Evolutionary conservation across 2,329 filamentous ascomycete genomes (phyloP).

Genomic region (Aureobasidium vineae): DNA sequence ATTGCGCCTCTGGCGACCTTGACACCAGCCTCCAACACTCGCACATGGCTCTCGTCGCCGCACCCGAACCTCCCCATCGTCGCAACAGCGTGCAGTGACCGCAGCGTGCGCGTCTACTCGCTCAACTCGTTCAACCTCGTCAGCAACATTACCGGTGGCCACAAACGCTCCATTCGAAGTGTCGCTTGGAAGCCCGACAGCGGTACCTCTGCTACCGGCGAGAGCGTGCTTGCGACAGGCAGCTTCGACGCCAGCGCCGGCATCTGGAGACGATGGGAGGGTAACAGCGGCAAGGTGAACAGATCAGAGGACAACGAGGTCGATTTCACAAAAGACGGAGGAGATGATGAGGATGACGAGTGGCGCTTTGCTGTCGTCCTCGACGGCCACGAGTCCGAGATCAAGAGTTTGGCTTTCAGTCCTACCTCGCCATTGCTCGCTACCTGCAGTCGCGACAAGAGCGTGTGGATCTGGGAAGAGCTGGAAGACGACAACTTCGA

Average conservation of each 20-base stretch:
- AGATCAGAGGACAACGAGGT: constrained; percentile 30
- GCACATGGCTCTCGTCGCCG: constrained; percentile 81
- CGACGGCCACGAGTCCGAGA: constrained; percentile 92
- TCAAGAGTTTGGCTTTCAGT: constrained; percentile 75
- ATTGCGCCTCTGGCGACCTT: constrained; percentile 53
- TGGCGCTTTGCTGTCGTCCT: constrained; percentile 92
- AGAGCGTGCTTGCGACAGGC: constrained; percentile 81
- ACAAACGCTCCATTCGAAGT: constrained; percentile 83
- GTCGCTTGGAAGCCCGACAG: constrained; percentile 79
- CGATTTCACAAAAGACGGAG: constrained; percentile 40
- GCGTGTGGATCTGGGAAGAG: constrained; percentile 98
- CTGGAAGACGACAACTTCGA: constrained; percentile 94
- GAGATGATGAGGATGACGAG: constrained; percentile 66
- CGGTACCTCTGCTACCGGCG: constrained; percentile 43
- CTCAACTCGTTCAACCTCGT: constrained; percentile 76
- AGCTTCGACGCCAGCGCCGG: constrained; percentile 93
- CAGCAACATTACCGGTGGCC: constrained; percentile 77
- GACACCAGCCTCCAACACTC: constrained; percentile 54
- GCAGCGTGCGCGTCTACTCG: constrained; percentile 85
- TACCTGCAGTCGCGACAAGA: constrained; percentile 89
- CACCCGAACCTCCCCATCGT: constrained; percentile 86
- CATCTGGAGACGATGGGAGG: constrained; percentile 64
- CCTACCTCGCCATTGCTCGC: constrained; percentile 76
- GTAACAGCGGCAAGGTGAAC: constrained; percentile 52
- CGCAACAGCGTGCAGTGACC: constrained; percentile 83